Base-by-base conservation (phyloP, 129 eudicot species). In the Deinandra increscens region DNA sequence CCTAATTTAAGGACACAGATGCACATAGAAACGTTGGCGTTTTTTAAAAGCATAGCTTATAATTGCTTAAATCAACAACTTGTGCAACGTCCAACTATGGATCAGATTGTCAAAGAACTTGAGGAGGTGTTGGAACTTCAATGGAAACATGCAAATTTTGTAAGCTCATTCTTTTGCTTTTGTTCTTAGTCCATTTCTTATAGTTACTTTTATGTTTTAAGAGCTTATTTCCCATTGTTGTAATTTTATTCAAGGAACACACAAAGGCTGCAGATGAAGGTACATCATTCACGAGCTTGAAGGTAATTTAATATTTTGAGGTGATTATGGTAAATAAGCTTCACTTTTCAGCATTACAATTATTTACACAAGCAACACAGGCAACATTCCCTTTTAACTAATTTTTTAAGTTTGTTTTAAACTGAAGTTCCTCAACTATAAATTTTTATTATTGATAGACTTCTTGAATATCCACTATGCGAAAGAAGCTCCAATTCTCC, bases 81-180 rank as follows among this genome's bases (percentile, higher is more conserved):
- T n/a, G n/a, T n/a, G n/a, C n/a, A n/a, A n/a, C n/a, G n/a, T 7
- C 55, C 55, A 49, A 49, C 55, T 49, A 49, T 49, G 55, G 55
- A 49, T 49, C 22, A 49, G 23, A 49, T 49, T 49, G 55, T 49
- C 55, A 69, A 14, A 51, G 62, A 53, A 7, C 74, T 69, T 4
- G 64, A 69, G 63, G 46, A 18, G 1, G 72, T 58, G 37, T 49
- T 34, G 31, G 44, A 67, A 6, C 44, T 3, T 31, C 72, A 67
- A 48, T 33, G 44, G 72, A 2, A 68, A 33, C 72, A 9, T 53
- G 66, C 34, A 20, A 5, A 54, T 22, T 10, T 10, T 11, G 61
- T 54, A 54, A 20, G 61, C 61, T 0, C 14, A 43, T 43, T 4
- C 48, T 15, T 9, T 22, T 54, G 0, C 10, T 54, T 11, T 54